Conservation (phyloP, 2,329 filamentous ascomycete genomes). For the Epichloe sylvatica region DNA sequence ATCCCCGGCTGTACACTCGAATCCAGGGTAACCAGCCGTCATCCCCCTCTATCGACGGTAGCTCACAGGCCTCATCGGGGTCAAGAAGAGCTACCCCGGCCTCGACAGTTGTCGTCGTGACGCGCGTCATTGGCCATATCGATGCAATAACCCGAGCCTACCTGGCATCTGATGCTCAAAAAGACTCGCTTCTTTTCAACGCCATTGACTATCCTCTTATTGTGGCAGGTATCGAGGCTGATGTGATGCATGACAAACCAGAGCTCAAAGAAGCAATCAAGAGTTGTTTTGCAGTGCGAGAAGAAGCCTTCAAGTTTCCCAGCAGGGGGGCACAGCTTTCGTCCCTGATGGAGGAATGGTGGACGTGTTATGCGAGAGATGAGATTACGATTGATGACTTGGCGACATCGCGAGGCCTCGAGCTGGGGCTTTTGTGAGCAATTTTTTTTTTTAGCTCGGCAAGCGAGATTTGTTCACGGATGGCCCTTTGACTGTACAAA, state of each 20-base stretch:
- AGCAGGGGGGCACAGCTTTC: neutral
- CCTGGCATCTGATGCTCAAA: neutral
- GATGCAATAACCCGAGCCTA: conserved; percentile 1
- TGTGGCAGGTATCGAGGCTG: neutral
- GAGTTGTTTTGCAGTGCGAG: neutral
- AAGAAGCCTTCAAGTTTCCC: neutral
- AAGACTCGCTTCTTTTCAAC: conserved; percentile 2
- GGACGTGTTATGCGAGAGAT: neutral
- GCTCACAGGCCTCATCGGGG: neutral
- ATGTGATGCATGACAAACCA: neutral
- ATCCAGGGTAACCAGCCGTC: neutral
- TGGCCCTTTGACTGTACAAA: too few species aligned
- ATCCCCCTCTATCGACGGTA: neutral
- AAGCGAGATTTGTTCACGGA: too few species aligned
- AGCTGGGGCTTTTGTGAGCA: neutral
- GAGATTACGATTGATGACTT: neutral
- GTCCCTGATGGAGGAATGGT: conserved; percentile 1
- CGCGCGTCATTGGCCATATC: conserved; percentile 2
- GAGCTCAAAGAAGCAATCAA: conserved; percentile 1
- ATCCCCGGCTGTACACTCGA: neutral
- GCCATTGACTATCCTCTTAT: conserved; percentile 3
- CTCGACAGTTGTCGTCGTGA: neutral
- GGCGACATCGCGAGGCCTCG: neutral
- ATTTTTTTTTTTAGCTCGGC: neutral
- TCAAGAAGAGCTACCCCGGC: neutral